Conservation (phyloP, 148 eudicot species). For the Polygonum maritimum region DNA sequence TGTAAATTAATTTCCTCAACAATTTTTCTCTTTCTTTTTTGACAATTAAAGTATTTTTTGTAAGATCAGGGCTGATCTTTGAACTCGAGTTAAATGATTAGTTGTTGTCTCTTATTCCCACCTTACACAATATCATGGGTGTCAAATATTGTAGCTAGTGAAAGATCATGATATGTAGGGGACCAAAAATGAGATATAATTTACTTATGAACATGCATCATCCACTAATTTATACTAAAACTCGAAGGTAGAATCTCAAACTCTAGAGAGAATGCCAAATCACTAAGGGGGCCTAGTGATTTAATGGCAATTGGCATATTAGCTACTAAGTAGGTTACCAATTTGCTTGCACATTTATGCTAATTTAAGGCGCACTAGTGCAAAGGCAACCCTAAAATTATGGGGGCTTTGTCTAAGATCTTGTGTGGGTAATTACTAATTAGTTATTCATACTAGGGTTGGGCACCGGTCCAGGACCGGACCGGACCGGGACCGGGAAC, state of each 20-base stretch:
- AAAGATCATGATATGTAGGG: neutral
- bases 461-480: too few species aligned
- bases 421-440: too few species aligned
- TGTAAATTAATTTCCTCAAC: too few species aligned
- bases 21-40: neutral
- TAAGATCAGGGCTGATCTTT: neutral
- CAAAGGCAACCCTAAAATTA: neutral
- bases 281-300: neutral
- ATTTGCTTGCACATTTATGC: slow-evolving; percentile 2
- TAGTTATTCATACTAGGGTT: too few species aligned
- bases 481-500: too few species aligned
- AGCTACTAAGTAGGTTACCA: slow-evolving; percentile 5
- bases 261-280: neutral
- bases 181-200: neutral
- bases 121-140: neutral
- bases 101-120: neutral
- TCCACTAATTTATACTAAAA: neutral
- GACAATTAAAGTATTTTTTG: neutral
- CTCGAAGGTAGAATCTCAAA: neutral
- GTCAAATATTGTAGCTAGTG: neutral
- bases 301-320: slow-evolving; percentile 5
- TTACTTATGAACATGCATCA: neutral
- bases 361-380: neutral
- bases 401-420: neutral
- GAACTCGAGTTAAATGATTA: neutral